Base-by-base conservation (phyloP, 2,329 filamentous ascomycete species). In the Stagonosporopsis rhizophila region DNA sequence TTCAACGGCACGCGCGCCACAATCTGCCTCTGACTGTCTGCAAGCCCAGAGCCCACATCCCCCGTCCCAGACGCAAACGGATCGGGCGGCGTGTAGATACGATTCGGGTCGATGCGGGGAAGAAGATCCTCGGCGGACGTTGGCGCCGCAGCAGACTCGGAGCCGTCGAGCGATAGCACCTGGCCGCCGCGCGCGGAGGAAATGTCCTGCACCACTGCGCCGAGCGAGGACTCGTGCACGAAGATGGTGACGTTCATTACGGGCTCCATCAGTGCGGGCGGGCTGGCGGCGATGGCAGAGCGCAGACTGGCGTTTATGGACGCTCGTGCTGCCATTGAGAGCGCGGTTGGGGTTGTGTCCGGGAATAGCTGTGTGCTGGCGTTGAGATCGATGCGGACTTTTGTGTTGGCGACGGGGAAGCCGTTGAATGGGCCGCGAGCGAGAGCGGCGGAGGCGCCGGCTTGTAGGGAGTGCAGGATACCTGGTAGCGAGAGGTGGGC, bases 191-290 rank as follows among this genome's bases (percentile, higher is more conserved):
- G 84, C 0, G 87, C 85, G 2, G 89, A 87, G 2, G 87, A 88
- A 34, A 96, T 85, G 69, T 95, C 89, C 64, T 96, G 91, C 30
- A 96, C 88, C 9, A 99, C 90, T 4, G 85, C 85, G 4, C 93
- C 92, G 1, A 96, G 87, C 6, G 86, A 88, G 6, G 84, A 83
- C 76, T 97, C 94, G 47, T 95, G 91, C 45, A 95, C 92, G 63
- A 86, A 88, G 70, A 99, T 96, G 48, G 89, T 87, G 5, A 91
- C 91, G 58, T 88, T 87, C 92, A 98, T 97, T 51, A 99, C 90
- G 1, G 95, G 95, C 71, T 99, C 95, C 78, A 98, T 89, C 35
- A 99, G 80, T 1, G 84, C 83, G 1, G 92, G 84, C 2, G 81
- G 78, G 2, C 79, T 71, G 25, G 78, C 75, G 9, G 82, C 78